These are phyloP conservation scores for Chytridium lagenaria DNA, from an alignment of 371 early-diverging fungal genomes.

Conservation along the genomic window DNA sequence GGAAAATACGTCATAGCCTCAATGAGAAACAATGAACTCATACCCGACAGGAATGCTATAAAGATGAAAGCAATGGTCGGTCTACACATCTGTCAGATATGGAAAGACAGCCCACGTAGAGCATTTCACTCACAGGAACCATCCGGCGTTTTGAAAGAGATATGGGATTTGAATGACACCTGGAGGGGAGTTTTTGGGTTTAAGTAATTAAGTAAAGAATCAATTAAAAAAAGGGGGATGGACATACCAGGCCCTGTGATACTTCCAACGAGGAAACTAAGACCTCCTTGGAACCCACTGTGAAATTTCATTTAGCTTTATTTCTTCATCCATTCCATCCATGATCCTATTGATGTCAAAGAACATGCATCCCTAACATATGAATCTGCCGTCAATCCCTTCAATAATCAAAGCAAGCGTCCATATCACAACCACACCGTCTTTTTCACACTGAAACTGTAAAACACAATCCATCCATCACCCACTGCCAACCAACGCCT, in stretches of 20 bases:
- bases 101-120: no score
- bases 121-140: conserved; percentile 53
- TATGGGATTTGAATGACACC: conserved; percentile 44
- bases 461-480: no score
- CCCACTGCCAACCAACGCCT: no score
- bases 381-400: neutral
- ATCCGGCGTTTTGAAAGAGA: conserved; percentile 51
- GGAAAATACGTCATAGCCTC: conserved; percentile 57
- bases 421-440: neutral
- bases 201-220: neutral
- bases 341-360: no score
- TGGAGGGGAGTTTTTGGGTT: neutral
- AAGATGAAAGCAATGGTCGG: conserved; percentile 46
- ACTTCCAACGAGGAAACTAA: conserved; percentile 48
- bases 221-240: conserved; percentile 17
- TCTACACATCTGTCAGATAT: conserved; percentile 29
- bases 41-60: conserved; percentile 44
- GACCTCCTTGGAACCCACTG: conserved; percentile 50
- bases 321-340: no score
- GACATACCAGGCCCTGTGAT: conserved; percentile 50
- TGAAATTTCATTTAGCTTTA: no score
- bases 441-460: no score
- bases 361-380: no score
- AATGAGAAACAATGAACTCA: conserved; percentile 51
- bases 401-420: neutral